phyloP scores from a whole-genome alignment of 2,329 filamentous ascomycete genomes.

The Byssothecium circinans region DNA sequence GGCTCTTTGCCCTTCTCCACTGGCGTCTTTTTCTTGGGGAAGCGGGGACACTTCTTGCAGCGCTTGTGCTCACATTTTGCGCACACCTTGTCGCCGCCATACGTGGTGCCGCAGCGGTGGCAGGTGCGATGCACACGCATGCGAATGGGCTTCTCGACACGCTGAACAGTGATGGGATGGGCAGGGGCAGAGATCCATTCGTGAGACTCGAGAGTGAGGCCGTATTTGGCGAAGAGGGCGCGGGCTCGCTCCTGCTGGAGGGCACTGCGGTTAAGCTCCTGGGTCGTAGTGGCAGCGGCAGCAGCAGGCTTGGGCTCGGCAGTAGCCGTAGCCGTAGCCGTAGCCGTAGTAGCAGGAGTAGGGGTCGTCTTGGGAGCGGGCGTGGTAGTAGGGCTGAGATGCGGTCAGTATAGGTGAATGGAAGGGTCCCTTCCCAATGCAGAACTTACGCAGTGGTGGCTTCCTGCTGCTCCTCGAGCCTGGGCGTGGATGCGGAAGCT shows the following conservation, averaged over 20 bases:
- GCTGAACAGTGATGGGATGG: constrained; percentile 43
- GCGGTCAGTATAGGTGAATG: constrained; percentile 2
- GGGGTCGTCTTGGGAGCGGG: constrained; percentile 13
- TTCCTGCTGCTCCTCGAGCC: constrained; percentile 6
- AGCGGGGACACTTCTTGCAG: constrained; percentile 78
- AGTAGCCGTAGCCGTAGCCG: constrained; percentile 12
- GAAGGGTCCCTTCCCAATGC: background rate
- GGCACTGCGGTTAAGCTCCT: constrained; percentile 33
- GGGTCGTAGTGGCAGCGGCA: constrained; percentile 9
- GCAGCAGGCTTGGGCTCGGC: constrained; percentile 9
- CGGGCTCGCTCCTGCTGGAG: constrained; percentile 45
- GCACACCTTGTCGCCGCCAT: constrained; percentile 73
- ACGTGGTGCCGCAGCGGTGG: constrained; percentile 76
- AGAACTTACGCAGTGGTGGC: constrained; percentile 15
- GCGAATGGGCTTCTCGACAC: constrained; percentile 74
- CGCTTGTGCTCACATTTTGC: constrained; percentile 74
- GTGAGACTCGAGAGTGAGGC: constrained; percentile 45
- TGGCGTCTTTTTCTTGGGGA: constrained; percentile 65
- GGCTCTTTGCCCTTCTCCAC: constrained; percentile 36
- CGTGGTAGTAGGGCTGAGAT: constrained; percentile 3
- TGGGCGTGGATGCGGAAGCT: background rate
- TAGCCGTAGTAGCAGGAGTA: constrained; percentile 9
- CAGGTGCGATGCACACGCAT: constrained; percentile 79
- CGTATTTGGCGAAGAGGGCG: constrained; percentile 48
- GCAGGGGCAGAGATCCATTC: constrained; percentile 37